These are phyloP conservation scores for Sporisorium exsertum DNA, from an alignment of 1,284 basidiomycete genomes.

Conservation along the genomic window DNA sequence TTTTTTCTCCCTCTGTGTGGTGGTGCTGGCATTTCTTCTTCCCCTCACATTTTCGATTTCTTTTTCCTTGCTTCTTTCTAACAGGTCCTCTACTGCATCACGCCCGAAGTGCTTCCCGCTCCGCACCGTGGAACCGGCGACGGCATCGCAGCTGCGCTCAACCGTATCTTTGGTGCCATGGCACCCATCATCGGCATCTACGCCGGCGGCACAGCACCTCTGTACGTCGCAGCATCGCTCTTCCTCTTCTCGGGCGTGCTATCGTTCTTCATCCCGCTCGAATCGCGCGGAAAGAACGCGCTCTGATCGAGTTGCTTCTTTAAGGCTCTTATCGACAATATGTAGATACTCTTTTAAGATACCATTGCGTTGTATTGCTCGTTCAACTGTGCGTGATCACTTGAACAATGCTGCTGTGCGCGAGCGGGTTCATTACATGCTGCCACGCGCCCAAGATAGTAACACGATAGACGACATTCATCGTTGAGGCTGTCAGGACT, in stretches of 20 bases:
- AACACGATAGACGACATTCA: too few species aligned
- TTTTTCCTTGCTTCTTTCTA: not conserved
- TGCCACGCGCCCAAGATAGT: too few species aligned
- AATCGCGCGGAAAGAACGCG: conserved; percentile 53
- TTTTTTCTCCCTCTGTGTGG: too few species aligned
- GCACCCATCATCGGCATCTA: conserved; percentile 67
- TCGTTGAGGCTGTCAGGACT: too few species aligned
- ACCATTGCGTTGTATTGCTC: conserved; percentile 18
- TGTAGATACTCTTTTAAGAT: conserved; percentile 8
- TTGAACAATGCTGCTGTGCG: not conserved
- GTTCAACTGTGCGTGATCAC: not conserved
- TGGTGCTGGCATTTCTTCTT: too few species aligned
- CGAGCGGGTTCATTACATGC: too few species aligned
- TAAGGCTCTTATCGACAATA: not conserved
- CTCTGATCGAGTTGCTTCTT: conserved; percentile 8
- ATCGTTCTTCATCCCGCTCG: conserved; percentile 60
- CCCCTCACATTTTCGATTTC: too few species aligned
- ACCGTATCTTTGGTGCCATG: conserved; percentile 63
- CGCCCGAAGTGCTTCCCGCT: conserved; percentile 66
- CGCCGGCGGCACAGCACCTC: conserved; percentile 42
- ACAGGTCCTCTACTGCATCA: conserved; percentile 57
- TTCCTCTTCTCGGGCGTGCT: conserved; percentile 61
- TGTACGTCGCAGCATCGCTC: conserved; percentile 61
- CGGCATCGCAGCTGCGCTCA: conserved; percentile 62
- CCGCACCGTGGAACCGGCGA: conserved; percentile 67